A percentile compares a stretch with the other conserved stretches of the same genome.
These are phyloP conservation scores for Physcomitrellopsis africana DNA, from an alignment of 225 moss, liverwort and hornwort genomes.

Conservation along the genomic window DNA sequence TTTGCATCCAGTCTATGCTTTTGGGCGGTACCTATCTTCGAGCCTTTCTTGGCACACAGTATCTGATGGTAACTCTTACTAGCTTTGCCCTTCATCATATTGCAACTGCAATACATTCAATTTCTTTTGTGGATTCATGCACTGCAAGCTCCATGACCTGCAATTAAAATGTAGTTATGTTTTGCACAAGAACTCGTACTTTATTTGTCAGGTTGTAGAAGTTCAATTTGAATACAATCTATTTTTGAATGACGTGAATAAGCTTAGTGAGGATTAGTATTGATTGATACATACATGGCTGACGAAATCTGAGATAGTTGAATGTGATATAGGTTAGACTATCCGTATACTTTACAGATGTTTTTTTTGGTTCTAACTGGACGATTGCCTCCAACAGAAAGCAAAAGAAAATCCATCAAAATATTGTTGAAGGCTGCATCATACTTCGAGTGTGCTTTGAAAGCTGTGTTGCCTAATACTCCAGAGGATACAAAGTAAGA, in stretches of 20 bases:
- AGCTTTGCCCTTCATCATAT: conserved; percentile 44
- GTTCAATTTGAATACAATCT: no score
- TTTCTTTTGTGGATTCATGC: not conserved
- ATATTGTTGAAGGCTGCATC: conserved; percentile 54
- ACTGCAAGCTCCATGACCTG: no score
- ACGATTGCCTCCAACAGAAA: conserved; percentile 32
- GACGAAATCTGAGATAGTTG: not conserved
- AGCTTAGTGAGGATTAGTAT: no score
- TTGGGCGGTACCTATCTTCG: conserved; percentile 63
- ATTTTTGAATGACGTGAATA: no score
- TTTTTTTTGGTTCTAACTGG: conserved; percentile 23
- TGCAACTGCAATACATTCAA: conserved; percentile 46
- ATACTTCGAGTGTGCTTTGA: conserved; percentile 55
- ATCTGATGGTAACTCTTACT: conserved; percentile 57
- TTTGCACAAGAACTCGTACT: no score
- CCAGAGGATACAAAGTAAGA: conserved; percentile 51
- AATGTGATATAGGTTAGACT: not conserved
- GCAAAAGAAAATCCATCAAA: conserved; percentile 52
- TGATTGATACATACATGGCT: not conserved
- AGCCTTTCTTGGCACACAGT: conserved; percentile 55
- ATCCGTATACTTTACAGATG: not conserved
- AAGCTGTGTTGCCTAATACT: conserved; percentile 33
- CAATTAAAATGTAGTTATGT: no score
- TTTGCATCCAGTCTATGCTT: conserved; percentile 62
- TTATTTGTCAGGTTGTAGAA: no score